Evolutionary conservation across 2,329 filamentous ascomycete genomes (phyloP).

Genomic region (Aureobasidium sp.): DNA sequence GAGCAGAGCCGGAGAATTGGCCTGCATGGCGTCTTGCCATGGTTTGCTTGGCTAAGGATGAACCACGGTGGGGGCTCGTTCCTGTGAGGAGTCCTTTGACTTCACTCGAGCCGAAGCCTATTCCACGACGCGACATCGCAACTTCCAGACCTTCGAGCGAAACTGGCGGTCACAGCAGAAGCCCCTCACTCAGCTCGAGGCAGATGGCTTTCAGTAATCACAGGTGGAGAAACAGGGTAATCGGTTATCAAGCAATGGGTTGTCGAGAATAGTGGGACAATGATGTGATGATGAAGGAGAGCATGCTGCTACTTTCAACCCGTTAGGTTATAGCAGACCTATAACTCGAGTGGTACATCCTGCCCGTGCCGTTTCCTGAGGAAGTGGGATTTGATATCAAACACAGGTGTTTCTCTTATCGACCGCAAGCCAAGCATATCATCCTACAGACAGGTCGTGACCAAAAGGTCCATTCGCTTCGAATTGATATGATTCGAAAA

Average conservation of each 20-base stretch:
- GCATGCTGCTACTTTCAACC: background rate
- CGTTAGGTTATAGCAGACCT: background rate
- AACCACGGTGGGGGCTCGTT: conserved; percentile 10
- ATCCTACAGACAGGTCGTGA: background rate
- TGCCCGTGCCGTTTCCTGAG: background rate
- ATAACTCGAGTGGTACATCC: background rate
- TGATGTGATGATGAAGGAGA: background rate
- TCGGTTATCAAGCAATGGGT: background rate
- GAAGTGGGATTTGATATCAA: background rate
- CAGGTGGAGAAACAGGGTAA: background rate
- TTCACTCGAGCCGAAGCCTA: background rate
- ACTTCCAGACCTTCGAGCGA: background rate
- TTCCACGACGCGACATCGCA: background rate
- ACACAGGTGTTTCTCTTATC: background rate
- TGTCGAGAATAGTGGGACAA: background rate
- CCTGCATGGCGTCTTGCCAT: background rate
- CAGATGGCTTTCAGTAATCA: background rate
- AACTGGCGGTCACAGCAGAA: background rate
- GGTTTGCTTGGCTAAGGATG: background rate
- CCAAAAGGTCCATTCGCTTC: background rate
- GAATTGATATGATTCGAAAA: background rate
- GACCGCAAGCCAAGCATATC: background rate
- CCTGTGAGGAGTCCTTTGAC: background rate
- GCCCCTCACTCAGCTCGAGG: background rate
- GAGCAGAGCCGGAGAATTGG: background rate